Conservation (phyloP, 1,139 yeast genomes). For the Arxiozyma heterogenica region DNA sequence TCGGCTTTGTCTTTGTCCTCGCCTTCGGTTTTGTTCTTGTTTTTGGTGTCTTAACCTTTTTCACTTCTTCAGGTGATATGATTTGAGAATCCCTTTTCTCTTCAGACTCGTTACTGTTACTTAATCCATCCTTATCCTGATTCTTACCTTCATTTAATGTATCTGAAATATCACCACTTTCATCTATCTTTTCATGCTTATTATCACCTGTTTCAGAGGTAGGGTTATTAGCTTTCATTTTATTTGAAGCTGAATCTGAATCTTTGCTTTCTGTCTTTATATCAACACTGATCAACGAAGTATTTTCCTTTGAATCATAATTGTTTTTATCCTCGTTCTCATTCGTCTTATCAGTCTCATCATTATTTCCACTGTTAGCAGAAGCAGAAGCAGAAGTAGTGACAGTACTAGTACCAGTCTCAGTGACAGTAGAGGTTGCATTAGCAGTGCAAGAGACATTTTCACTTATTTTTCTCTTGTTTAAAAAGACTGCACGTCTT, state of each 20-base stretch:
- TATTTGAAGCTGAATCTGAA: no score
- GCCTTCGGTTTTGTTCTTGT: neutral
- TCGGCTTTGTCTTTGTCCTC: neutral
- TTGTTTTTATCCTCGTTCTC: neutral
- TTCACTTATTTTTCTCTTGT: neutral
- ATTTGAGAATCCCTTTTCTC: neutral
- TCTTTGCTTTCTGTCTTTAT: neutral
- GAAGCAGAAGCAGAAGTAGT: no score
- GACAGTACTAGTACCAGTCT: no score
- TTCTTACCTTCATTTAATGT: no score
- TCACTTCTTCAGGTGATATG: no score
- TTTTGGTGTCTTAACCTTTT: no score
- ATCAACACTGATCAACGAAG: neutral
- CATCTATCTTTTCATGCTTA: neutral
- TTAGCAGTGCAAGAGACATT: neutral
- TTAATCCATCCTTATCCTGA: no score
- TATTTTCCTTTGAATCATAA: neutral
- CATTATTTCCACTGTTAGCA: no score
- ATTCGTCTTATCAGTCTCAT: no score
- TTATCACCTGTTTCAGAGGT: neutral
- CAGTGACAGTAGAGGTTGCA: no score
- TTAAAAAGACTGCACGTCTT: slow-evolving; percentile 40
- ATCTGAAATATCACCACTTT: neutral
- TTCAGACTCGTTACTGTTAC: neutral
- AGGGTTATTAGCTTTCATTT: neutral